Conservation (phyloP, 768 basidiomycete genomes). For the Tubosaeta brunneosetosa region DNA sequence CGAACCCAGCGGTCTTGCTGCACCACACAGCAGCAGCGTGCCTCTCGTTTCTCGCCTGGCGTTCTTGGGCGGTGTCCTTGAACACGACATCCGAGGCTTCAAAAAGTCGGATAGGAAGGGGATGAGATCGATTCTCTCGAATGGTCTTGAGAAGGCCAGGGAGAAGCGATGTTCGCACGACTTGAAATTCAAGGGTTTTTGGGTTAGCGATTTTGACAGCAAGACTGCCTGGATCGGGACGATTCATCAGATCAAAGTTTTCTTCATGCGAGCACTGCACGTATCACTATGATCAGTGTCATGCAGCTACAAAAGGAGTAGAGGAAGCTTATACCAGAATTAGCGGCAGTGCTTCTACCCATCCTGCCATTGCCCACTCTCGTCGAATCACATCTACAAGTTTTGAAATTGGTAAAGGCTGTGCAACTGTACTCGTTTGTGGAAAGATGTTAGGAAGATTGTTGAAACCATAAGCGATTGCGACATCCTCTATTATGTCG, state of each 20-base stretch:
- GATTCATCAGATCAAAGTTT: constrained; percentile 93
- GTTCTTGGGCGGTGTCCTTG: constrained; percentile 74
- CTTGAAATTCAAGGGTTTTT: constrained; percentile 96
- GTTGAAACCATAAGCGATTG: constrained; percentile 97
- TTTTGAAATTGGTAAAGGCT: constrained; percentile 85
- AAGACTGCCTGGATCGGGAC: constrained; percentile 69
- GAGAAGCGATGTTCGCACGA: constrained; percentile 92
- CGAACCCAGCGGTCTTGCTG: constrained; percentile 95
- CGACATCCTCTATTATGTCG: constrained; percentile 97
- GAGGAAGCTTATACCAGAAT: constrained; percentile 59
- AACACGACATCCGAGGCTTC: constrained; percentile 91
- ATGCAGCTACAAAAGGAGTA: background rate
- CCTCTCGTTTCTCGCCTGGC: constrained; percentile 83
- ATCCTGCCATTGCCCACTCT: constrained; percentile 94
- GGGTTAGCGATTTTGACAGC: constrained; percentile 95
- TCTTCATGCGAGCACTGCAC: constrained; percentile 95
- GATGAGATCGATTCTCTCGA: constrained; percentile 91
- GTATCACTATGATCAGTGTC: constrained; percentile 4
- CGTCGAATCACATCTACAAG: constrained; percentile 81
- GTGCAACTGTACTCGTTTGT: constrained; percentile 88
- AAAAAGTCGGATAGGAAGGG: constrained; percentile 90
- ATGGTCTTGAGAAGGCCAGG: constrained; percentile 96
- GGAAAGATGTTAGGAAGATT: constrained; percentile 92
- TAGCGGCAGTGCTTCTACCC: constrained; percentile 92
- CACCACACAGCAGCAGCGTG: constrained; percentile 92